phyloP scores from a whole-genome alignment of 2,329 filamentous ascomycete species.

The Hortaea werneckii region DNA sequence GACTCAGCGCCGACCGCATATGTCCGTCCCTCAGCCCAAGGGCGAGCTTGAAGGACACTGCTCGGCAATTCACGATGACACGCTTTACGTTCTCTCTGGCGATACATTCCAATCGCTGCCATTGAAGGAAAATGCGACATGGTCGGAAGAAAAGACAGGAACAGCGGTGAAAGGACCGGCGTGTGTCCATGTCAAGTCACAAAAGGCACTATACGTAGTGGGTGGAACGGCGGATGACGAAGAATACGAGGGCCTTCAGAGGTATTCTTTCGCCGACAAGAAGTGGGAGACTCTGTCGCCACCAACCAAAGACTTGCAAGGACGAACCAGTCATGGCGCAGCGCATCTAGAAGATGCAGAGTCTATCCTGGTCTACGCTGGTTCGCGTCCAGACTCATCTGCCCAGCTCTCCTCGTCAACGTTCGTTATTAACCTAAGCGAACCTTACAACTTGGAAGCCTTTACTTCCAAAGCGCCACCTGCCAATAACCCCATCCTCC shows the following conservation, averaged over 20 bases:
- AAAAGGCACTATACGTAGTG: slow-evolving; percentile 66
- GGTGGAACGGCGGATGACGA: slow-evolving; percentile 54
- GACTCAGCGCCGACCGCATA: slow-evolving; percentile 26
- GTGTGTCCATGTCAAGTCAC: slow-evolving; percentile 59
- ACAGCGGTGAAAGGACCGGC: slow-evolving; percentile 62
- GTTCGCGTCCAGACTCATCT: slow-evolving; percentile 51
- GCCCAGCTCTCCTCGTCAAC: slow-evolving; percentile 57
- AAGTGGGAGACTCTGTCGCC: slow-evolving; percentile 50
- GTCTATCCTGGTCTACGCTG: slow-evolving; percentile 71
- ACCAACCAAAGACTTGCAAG: slow-evolving; percentile 47
- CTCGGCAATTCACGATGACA: slow-evolving; percentile 69
- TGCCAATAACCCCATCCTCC: slow-evolving; percentile 57
- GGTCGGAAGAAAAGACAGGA: slow-evolving; percentile 57
- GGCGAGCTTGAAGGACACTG: slow-evolving; percentile 67
- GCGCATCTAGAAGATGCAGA: slow-evolving; percentile 61
- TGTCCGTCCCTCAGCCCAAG: slow-evolving; percentile 63
- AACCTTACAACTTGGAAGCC: slow-evolving; percentile 54
- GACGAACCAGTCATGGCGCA: slow-evolving; percentile 65
- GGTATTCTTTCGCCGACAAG: slow-evolving; percentile 47
- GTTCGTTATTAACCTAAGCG: slow-evolving; percentile 58
- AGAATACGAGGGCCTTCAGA: slow-evolving; percentile 65
- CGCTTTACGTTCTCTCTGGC: slow-evolving; percentile 72
- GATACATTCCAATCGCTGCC: slow-evolving; percentile 64
- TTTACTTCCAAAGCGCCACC: slow-evolving; percentile 52
- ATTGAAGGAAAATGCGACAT: slow-evolving; percentile 59